Percentiles rank a stretch among this genome's conserved stretches.
phyloP scores from a whole-genome alignment of 2,329 filamentous ascomycete genomes.

The Ascochyta rabiei region DNA sequence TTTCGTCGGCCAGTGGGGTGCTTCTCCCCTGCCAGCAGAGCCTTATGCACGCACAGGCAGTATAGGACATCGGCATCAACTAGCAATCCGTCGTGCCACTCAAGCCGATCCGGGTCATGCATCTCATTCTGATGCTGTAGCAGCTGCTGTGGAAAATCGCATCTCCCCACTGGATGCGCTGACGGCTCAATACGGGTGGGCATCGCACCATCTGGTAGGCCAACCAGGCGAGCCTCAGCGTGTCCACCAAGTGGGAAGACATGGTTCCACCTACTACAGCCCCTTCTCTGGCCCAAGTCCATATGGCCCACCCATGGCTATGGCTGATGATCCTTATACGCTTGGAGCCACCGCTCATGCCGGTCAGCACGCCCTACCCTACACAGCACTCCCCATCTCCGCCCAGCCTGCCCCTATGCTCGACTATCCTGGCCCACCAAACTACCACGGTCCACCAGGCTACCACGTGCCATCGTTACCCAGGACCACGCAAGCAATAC shows the following conservation, averaged over 20 bases:
- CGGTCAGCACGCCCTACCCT: neutral
- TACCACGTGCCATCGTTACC: neutral
- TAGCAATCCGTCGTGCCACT: neutral
- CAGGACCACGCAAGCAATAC: conserved; percentile 7
- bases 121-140: neutral
- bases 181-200: conserved; percentile 1
- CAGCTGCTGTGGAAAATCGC: conserved; percentile 2
- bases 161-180: conserved; percentile 7
- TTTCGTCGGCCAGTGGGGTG: neutral
- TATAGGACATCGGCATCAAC: neutral
- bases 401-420: neutral
- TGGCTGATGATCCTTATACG: conserved; percentile 15
- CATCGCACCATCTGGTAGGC: conserved; percentile 1
- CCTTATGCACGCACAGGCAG: conserved; percentile 27
- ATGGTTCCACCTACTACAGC: neutral
- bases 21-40: conserved; percentile 28
- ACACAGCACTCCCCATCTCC: neutral
- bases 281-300: neutral
- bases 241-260: neutral
- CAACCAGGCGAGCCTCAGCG: conserved; percentile 2
- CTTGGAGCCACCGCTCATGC: conserved; percentile 4
- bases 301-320: neutral
- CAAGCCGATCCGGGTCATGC: neutral
- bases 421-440: neutral
- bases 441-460: neutral